Evolutionary conservation across 2,329 filamentous ascomycete genomes (phyloP), one percentile per base, ranked within the genome.

Genomic region (Helminthosporium solani): DNA sequence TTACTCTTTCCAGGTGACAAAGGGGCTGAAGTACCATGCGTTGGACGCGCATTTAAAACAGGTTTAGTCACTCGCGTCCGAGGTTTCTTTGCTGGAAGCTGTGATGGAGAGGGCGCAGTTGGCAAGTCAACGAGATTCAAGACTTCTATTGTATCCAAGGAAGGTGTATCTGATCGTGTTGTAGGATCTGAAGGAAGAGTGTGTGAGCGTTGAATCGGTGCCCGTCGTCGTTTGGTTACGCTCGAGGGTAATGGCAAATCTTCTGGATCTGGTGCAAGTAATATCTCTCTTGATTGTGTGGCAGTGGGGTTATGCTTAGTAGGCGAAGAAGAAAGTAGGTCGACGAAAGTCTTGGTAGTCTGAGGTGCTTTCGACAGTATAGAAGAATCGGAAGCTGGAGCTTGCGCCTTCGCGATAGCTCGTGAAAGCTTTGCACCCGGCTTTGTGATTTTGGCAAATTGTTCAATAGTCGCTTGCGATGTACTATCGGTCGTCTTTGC

Each of bases 381-480:
- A 31, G 8, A 12, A 14, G 28, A 12, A 14, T 31, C 28, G 5
- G 28, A 31, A 4, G 28, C 3, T n/a, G 7, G 28, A 12, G 5
- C 6, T 41, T 68, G 28, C 7, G 28, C 28, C 40, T 68, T 67
- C 7, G 54, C 46, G 8, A 53, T 31, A 7, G 44, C 50, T 41
- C 52, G 57, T 9, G 57, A 53, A 0, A 47, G 33, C 23, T 52
- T 62, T 5, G 57, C 47, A 0, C 63, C 60, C 37, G 67, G 65
- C 40, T 71, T 71, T 5, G 65, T 70, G 7, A 70, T 61, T 38
- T 64, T 70, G 5, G 67, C 58, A 36, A 67, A 71, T 2, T 39
- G 42, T 20, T 65, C 33, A 14, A 71, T 63, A 4, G 61, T 43
- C 7, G 47, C 45, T 44, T 66, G 60, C 1, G 55, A 50, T 38